Base-by-base conservation (phyloP, 805 yeast genomes). In the Teunomyces atbi region DNA sequence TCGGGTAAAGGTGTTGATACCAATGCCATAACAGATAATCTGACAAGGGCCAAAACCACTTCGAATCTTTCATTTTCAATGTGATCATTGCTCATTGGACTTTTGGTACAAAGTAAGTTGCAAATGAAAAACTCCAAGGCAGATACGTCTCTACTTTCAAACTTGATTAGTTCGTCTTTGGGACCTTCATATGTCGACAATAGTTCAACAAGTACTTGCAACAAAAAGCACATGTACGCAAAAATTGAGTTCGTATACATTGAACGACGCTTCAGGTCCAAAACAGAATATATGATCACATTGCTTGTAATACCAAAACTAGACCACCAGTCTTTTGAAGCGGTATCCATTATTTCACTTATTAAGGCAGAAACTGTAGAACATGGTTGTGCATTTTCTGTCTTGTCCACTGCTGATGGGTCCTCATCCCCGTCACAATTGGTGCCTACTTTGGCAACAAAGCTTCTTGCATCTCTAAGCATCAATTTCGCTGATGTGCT, bases 161-260 rank as follows among this genome's bases (percentile, higher is more conserved):
- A 91, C 0, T 92, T 83, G 46, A 91, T 67, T 56, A 91, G 86
- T 56, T 90, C 96, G 43, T 86, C 74, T 61, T 91, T 91, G 43
- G 90, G 79, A 50, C 82, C 83, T 50, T 83, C 84, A 60, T 90
- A 91, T 1, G 96, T 86, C 1, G 83, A 79, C 5, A 91, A 63
- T 4, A 89, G 64, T 54, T 91, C 97, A 0, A 83, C 74, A 34
- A 90, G 63, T 0, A 80, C 66, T 54, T 83, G 86, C 32, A 91
- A 65, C 40, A 91, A 64, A 61, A 84, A 89, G 37, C 83, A 76
- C 48, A 82, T 79, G 56, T 86, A 84, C 0, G 83, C 76, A 62
- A 84, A 87, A 26, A 78, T 73, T 5, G 27, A 26, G 33, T 52
- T 52, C 18, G 45, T 34, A 13, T 32, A 50, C 18, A 46, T 23